Base-by-base conservation (phyloP, 441 rosid genomes). In the Eruca vesicaria region DNA sequence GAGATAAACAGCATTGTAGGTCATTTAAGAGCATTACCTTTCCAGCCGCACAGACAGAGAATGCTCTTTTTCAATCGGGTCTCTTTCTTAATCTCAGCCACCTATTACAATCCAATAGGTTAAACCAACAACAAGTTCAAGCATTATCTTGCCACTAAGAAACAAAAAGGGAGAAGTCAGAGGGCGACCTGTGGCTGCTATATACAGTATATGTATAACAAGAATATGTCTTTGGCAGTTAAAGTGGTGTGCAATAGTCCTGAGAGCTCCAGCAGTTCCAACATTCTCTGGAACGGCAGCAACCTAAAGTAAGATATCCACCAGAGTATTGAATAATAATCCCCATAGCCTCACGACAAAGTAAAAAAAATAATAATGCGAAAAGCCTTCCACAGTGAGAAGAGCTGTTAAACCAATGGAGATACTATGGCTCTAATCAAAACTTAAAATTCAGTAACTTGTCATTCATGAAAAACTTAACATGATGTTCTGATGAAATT, bases 181-280 rank as follows among this genome's bases (percentile, higher is more conserved):
- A 74, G 26, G 66, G 64, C 62, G 75, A 95, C 99, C 97, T 84
- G 92, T 81, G 61, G 98, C 99, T 71, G n/a, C n/a, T n/a, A n/a
- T n/a, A n/a, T n/a, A n/a, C n/a, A n/a, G n/a, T n/a, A n/a, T n/a
- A 93, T 84, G 74, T 90, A 82, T 79, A 93, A 81, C 74, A 95
- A 82, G 79, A 95, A 90, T 80, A 95, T 86, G 79, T 95, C 99
- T 73, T 86, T 90, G 33, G 97, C 93, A 72, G 96, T 95, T 75
- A 95, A n/a, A 83, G 81, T 90, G 94, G 72, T 72, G 96, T 33
- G 95, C 87, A 79, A 95, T 90, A 67, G 97, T 93, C 74, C 95
- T 89, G 82, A 95, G 82, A n/a, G 99, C 98, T 66, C 93, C 99
- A 76, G 95, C 98, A 23, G 99, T 88, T 77, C 96, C 98, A 3